phyloP scores from a whole-genome alignment of 2,329 filamentous ascomycete species.

The Neodidymelliopsis sp. region DNA sequence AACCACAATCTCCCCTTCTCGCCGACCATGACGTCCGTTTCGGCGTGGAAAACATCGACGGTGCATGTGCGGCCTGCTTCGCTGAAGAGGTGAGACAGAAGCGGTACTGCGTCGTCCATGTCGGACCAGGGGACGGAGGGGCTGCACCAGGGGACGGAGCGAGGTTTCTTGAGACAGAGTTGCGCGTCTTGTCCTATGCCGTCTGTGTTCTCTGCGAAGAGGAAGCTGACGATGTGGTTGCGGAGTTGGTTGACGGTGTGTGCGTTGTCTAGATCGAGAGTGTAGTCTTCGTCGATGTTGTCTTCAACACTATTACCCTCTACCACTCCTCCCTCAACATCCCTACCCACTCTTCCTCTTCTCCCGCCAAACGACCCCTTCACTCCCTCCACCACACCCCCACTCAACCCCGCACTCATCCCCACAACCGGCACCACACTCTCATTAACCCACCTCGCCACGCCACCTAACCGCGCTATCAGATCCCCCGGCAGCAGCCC shows the following conservation, averaged over 20 bases:
- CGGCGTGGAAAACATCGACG: slow-evolving; percentile 28
- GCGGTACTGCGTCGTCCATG: slow-evolving; percentile 20
- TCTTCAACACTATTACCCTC: too few species aligned
- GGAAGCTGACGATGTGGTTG: slow-evolving; percentile 19
- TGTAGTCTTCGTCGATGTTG: not conserved
- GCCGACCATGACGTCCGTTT: slow-evolving; percentile 30
- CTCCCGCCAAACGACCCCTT: not conserved
- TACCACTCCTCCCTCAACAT: not conserved
- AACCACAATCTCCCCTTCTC: slow-evolving; percentile 29
- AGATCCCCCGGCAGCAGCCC: slow-evolving; percentile 24
- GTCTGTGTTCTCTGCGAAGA: slow-evolving; percentile 28
- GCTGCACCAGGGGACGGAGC: slow-evolving; percentile 18
- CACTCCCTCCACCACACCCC: slow-evolving; percentile 1
- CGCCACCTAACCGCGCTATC: slow-evolving; percentile 24
- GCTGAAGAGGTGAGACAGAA: slow-evolving; percentile 10
- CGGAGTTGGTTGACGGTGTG: slow-evolving; percentile 16
- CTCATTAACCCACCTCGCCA: slow-evolving; percentile 23
- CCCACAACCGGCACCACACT: slow-evolving; percentile 23
- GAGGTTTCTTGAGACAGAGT: slow-evolving; percentile 28
- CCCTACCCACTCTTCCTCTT: not conserved
- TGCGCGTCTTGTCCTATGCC: slow-evolving; percentile 28
- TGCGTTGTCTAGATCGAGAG: slow-evolving; percentile 11
- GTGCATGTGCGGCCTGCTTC: slow-evolving; percentile 7
- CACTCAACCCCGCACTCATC: slow-evolving; percentile 12
- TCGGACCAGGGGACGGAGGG: slow-evolving; percentile 22